Percentiles rank a stretch among this genome's conserved stretches.
These are phyloP conservation scores for Aquilaria malaccensis DNA, from an alignment of 345 rosid species.

Conservation along the genomic window DNA sequence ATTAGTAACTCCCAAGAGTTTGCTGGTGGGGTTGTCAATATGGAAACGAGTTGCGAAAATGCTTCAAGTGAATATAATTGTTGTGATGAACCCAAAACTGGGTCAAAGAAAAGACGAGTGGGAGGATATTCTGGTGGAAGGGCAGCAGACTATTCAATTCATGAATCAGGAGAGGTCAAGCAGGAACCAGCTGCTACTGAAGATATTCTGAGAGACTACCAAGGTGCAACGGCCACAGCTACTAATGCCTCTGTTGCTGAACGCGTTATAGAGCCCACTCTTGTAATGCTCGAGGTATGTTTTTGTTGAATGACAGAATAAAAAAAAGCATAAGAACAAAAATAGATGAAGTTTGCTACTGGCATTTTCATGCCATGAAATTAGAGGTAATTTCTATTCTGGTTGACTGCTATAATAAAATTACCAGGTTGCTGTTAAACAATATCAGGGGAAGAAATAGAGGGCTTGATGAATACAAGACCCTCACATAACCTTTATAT, in stretches of 20 bases:
- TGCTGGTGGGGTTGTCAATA: constrained; percentile 39
- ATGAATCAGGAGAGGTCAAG: constrained; percentile 39
- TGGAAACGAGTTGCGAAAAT: constrained; percentile 49
- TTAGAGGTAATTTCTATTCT: too few species aligned
- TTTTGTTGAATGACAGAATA: neutral
- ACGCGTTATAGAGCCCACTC: constrained; percentile 81
- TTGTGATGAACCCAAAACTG: constrained; percentile 44
- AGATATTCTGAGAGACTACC: constrained; percentile 37
- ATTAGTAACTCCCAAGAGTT: constrained; percentile 37
- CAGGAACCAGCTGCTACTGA: constrained; percentile 37
- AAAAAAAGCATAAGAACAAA: too few species aligned
- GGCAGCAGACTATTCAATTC: constrained; percentile 32
- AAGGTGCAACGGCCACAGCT: constrained; percentile 35
- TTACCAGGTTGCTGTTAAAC: too few species aligned
- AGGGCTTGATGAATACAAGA: too few species aligned
- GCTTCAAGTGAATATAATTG: constrained; percentile 30
- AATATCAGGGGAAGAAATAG: too few species aligned
- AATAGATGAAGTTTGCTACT: neutral
- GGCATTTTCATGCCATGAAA: too few species aligned
- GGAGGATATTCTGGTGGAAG: constrained; percentile 43
- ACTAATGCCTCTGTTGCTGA: constrained; percentile 80
- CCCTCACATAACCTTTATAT: too few species aligned
- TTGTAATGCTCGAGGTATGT: constrained; percentile 93
- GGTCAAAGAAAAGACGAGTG: constrained; percentile 56
- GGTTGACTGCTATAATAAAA: too few species aligned